phyloP scores from a whole-genome alignment of 139 green algal genomes.

The Chlamydomonas applanata region DNA sequence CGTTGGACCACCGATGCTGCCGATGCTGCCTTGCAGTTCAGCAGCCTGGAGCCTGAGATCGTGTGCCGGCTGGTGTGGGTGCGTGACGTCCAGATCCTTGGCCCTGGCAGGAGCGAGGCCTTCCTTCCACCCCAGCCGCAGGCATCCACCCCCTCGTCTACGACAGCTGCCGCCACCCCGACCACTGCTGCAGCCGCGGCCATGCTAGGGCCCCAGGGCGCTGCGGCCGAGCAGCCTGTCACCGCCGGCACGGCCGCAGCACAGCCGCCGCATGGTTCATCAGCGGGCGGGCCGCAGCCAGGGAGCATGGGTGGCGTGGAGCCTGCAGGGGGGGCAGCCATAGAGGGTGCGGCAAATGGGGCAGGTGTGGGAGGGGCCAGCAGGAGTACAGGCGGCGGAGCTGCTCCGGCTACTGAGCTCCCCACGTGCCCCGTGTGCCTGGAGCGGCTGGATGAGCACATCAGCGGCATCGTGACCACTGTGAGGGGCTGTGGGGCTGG shows the following conservation, averaged over 20 bases:
- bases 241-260: not conserved
- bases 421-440: constrained; percentile 95
- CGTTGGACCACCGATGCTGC: too few species aligned
- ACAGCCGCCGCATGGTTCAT: constrained; percentile 10
- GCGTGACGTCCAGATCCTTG: constrained; percentile 41
- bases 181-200: not conserved
- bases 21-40: too few species aligned
- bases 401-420: constrained; percentile 67
- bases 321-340: not conserved
- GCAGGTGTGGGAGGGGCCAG: not conserved
- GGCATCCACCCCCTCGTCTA: too few species aligned
- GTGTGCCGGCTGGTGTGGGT: constrained; percentile 71
- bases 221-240: not conserved
- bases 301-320: too few species aligned
- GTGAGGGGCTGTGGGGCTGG: constrained; percentile 30
- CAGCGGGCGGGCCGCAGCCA: too few species aligned
- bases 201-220: not conserved
- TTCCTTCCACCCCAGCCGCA: not conserved
- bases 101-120: not conserved
- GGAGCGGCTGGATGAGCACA: constrained; percentile 92
- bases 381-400: too few species aligned
- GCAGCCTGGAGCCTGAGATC: constrained; percentile 76
- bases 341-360: not conserved
- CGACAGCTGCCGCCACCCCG: not conserved
- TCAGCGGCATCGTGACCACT: constrained; percentile 91